Evolutionary conservation across 192 early-diverging fungal species (phyloP).

Genomic region (Backusella psychrophila): DNA sequence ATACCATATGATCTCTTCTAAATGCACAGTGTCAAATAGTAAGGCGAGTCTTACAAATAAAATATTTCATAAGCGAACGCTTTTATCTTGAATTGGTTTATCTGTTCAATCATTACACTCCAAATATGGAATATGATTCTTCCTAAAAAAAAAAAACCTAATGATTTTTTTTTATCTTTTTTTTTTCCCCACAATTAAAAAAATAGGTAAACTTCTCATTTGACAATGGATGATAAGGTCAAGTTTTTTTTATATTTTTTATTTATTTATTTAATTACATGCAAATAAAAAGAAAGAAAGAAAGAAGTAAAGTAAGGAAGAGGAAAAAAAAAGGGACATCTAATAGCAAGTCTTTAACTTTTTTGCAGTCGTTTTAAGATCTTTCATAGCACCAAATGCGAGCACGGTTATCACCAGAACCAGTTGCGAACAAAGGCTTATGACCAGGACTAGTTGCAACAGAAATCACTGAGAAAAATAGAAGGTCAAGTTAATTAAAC

Average conservation of each 20-base stretch:
- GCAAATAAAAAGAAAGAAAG: background rate
- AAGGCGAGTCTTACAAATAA: background rate
- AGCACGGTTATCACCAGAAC: constrained; percentile 90
- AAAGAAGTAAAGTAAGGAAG: background rate
- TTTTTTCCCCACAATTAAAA: background rate
- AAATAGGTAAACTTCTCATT: background rate
- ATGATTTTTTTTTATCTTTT: background rate
- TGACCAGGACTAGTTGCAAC: constrained; percentile 80
- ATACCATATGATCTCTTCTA: background rate
- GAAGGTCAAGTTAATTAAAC: background rate
- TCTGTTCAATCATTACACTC: background rate
- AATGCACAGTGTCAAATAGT: constrained; percentile 1
- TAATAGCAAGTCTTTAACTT: background rate
- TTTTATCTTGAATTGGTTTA: background rate
- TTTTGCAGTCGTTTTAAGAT: background rate
- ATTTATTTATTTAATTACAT: constrained; percentile 2
- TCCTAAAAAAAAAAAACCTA: background rate
- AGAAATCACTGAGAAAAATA: constrained; percentile 71
- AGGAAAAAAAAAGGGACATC: background rate
- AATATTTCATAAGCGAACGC: background rate
- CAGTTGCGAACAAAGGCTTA: constrained; percentile 87
- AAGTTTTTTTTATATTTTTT: no score
- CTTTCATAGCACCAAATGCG: constrained; percentile 87
- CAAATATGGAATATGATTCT: background rate
- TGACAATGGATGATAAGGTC: background rate